Conservation (phyloP, 2,329 filamentous ascomycete genomes). For the Xylaria arbuscula region DNA sequence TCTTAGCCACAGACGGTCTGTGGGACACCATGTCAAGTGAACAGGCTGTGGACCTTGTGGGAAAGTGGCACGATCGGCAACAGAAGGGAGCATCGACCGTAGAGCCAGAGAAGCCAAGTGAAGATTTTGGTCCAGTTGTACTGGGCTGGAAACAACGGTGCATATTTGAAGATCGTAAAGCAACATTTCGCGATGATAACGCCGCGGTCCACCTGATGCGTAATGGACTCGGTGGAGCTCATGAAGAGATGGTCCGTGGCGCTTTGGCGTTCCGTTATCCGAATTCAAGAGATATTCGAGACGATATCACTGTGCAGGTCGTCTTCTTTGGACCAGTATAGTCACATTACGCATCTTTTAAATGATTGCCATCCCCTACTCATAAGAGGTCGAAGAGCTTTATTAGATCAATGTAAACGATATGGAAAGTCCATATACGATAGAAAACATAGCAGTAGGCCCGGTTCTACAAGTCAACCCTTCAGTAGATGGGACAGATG, state of each 20-base stretch:
- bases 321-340: constrained; percentile 74
- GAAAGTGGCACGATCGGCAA: constrained; percentile 61
- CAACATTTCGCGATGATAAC: constrained; percentile 82
- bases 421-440: background rate
- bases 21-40: constrained; percentile 71
- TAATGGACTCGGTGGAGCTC: constrained; percentile 82
- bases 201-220: constrained; percentile 83
- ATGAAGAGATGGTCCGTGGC: constrained; percentile 78
- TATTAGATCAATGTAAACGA: constrained; percentile 1
- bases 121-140: constrained; percentile 43
- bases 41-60: constrained; percentile 68
- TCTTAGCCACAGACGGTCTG: constrained; percentile 74
- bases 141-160: constrained; percentile 45
- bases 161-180: constrained; percentile 64
- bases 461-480: background rate
- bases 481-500: background rate
- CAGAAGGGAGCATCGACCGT: constrained; percentile 41
- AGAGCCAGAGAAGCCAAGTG: constrained; percentile 24
- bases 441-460: background rate
- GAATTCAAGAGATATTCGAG: constrained; percentile 71
- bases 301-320: constrained; percentile 87
- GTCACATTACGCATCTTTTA: background rate
- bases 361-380: background rate
- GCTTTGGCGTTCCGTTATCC: constrained; percentile 77
- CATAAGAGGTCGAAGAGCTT: background rate